A percentile compares a stretch with the other conserved stretches of the same genome.
Evolutionary conservation across 164 flowering plant genomes (phyloP).

Genomic region (Tetrastigma voinierianum): DNA sequence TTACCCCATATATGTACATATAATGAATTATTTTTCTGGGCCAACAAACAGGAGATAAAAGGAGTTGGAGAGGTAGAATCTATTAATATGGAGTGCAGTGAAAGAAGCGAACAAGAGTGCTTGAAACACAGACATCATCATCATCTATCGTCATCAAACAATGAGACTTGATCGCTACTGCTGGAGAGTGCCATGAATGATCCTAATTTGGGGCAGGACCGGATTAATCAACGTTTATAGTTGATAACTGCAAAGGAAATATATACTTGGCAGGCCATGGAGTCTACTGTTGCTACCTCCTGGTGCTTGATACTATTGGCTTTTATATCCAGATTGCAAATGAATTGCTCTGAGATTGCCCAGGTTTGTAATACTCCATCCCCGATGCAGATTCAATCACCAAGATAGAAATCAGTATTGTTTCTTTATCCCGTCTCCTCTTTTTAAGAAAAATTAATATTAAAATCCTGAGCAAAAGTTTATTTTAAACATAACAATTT

Average conservation of each 20-base stretch:
- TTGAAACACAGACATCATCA: too few species aligned
- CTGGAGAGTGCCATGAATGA: slow-evolving; percentile 43
- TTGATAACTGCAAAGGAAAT: slow-evolving; percentile 53
- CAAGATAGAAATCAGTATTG: slow-evolving; percentile 45
- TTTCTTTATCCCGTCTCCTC: not conserved
- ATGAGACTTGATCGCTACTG: slow-evolving; percentile 42
- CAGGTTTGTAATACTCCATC: slow-evolving; percentile 21
- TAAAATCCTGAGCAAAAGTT: too few species aligned
- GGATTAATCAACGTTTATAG: slow-evolving; percentile 29
- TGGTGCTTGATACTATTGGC: slow-evolving; percentile 66
- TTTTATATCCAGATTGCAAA: slow-evolving; percentile 55
- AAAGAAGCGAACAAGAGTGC: slow-evolving; percentile 24
- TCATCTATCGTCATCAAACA: slow-evolving; percentile 13
- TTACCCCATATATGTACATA: not conserved
- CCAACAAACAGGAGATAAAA: slow-evolving; percentile 23
- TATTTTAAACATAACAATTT: too few species aligned
- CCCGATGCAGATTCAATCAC: slow-evolving; percentile 30
- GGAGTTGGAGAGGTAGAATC: slow-evolving; percentile 41
- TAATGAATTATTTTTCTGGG: slow-evolving; percentile 20
- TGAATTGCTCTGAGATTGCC: slow-evolving; percentile 36
- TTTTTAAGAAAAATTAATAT: too few species aligned
- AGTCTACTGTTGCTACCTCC: slow-evolving; percentile 48
- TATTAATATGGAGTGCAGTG: slow-evolving; percentile 49
- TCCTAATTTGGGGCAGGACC: slow-evolving; percentile 8
- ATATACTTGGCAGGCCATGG: slow-evolving; percentile 69